Base-by-base conservation (phyloP, 2,329 filamentous ascomycete genomes). In the Penicillium sclerotiorum region DNA sequence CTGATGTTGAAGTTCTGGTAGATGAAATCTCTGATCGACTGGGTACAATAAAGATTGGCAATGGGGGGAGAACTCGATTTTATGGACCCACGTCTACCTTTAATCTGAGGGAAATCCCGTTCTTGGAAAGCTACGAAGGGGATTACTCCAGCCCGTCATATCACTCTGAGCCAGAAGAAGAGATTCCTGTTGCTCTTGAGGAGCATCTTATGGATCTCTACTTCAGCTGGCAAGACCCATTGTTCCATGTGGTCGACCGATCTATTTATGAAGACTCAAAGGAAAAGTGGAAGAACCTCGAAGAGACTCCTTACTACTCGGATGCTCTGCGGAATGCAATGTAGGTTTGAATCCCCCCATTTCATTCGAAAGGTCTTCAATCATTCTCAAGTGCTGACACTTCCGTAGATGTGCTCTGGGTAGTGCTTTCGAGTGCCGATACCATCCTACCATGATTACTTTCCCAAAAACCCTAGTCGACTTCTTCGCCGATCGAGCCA, bases 191-290 rank as follows among this genome's bases (percentile, higher is more conserved):
- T 2, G 59, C 53, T 0, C 50, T 73, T 1, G 69, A 72, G 45
- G 57, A 65, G 4, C 71, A 73, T 49, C 57, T 75, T 0, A 58
- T 68, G 18, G 61, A 62, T 12, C 59, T 74, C 4, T 75, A 71
- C 35, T 75, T 75, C 47, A 56, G 64, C 2, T 75, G 73, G 72
- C 68, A 75, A 49, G 68, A 75, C 39, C 64, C 71, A 4, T 60
- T 59, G 8, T 68, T 66, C 45, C 64, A 71, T 36, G 63, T 71
- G 0, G 66, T 74, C 2, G 69, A 74, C 51, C 57, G 63, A 37
- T 51, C 57, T 1, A 54, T 64, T 12, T 65, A 63, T 18, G 48
- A 57, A 12, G 45, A 54, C 25, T 56, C 53, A 11, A 57, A 52
- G 36, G 40, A 37, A 12, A 57, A 54, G 27, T 57, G 52, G 52